Conservation (phyloP, 148 eudicot genomes). For the Suaeda aralocaspica region DNA sequence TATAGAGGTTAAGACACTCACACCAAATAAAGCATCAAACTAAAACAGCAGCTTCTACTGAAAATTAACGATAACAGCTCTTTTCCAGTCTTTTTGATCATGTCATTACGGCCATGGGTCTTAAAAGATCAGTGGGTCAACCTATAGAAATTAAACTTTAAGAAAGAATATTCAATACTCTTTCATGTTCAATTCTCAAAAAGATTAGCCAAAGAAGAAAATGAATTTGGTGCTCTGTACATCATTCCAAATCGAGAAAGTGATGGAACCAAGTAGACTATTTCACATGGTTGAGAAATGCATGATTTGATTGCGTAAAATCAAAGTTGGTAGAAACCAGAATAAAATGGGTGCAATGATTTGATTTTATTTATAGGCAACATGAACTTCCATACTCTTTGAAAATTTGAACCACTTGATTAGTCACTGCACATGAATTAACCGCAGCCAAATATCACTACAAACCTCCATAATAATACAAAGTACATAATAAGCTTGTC, state of each 20-base stretch:
- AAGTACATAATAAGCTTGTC: no score
- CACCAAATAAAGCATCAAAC: neutral
- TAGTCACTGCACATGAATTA: no score
- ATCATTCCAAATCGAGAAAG: neutral
- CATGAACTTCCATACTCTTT: no score
- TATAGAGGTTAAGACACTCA: neutral
- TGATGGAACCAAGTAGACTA: neutral
- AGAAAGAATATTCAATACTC: neutral
- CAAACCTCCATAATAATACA: no score
- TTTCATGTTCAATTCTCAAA: neutral
- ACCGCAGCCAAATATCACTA: no score
- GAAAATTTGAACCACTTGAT: no score
- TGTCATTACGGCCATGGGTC: neutral
- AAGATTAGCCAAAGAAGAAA: neutral
- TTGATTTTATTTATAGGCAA: no score
- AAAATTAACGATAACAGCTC: neutral
- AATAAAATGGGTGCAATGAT: no score
- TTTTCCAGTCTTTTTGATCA: neutral
- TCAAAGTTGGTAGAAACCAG: no score
- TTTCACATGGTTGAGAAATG: neutral
- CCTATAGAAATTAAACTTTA: neutral
- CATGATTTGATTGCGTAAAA: neutral
- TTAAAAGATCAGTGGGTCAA: neutral
- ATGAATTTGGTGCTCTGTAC: neutral
- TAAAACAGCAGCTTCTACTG: neutral